Evolutionary conservation across 2,329 filamentous ascomycete species (phyloP), one percentile per base, ranked within the genome.

Genomic region (Hymenoscyphus linearis): DNA sequence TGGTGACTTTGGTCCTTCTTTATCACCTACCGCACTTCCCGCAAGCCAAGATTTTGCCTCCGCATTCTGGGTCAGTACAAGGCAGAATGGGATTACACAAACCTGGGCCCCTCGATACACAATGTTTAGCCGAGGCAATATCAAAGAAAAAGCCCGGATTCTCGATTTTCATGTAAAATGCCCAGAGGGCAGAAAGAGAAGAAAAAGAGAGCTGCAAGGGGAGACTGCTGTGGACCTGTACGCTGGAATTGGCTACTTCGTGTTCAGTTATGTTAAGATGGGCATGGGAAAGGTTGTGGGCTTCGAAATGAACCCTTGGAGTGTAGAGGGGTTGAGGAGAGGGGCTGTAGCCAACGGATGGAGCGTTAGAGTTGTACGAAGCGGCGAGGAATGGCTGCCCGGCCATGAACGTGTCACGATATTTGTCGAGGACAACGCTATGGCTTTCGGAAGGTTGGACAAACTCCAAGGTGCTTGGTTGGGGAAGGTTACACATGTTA

Each of bases 61-160:
- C 1, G 87, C 91, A 0, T 84, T 96, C 64, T 98, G 93, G 93
- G 89, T 89, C 0, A 83, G 81, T 13, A 87, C 88, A 4, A 84
- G 81, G 58, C 92, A 96, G 72, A 90, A 91, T 70, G 89, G 88
- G 2, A 89, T 98, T 61, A 76, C 78, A 37, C 93, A 98, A 76
- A 87, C 83, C 1, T 98, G 93, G 93, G 89, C 92, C 0, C 93
- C 93, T 14, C 76, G 87, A 0, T 93, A 91, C 80, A 96, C 92
- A 27, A 97, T 97, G 93, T 98, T 98, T 74, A 92, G 88, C 64
- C 84, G 92, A 1, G 93, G 93, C 3, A 98, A 97, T 74, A 80
- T 97, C 62, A 89, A 86, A 57, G 93, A 98, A 75, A 98, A 97
- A 73, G 86, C 89, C 0, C 80, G 93, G 13, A 75, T 97, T 1